phyloP scores from a whole-genome alignment of 2,329 filamentous ascomycete genomes.

The Trichophyton simii region DNA sequence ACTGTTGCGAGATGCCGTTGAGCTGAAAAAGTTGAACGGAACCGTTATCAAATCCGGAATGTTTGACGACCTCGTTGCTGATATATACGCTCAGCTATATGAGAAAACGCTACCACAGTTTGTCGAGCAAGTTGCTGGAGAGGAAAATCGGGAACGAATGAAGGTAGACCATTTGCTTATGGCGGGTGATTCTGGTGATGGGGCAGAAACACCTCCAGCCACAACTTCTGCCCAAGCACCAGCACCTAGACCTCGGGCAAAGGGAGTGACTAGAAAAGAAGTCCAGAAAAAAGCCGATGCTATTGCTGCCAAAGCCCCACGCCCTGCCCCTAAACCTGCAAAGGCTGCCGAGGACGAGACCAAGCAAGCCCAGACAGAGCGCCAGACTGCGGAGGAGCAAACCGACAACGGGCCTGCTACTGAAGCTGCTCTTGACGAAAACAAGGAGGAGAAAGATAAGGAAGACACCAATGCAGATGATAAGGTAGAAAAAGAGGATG shows the following conservation, averaged over 20 bases:
- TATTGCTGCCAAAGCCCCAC: constrained; percentile 33
- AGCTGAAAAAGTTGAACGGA: constrained; percentile 68
- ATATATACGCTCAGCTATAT: constrained; percentile 60
- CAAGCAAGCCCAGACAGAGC: neutral
- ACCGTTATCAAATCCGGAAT: constrained; percentile 71
- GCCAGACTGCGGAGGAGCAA: neutral
- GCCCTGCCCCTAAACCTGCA: constrained; percentile 8
- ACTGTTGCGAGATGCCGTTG: constrained; percentile 52
- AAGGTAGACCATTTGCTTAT: constrained; percentile 37
- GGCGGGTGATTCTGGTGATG: constrained; percentile 20
- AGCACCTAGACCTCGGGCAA: constrained; percentile 33
- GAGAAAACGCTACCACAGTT: constrained; percentile 28
- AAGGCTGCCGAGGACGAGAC: constrained; percentile 9
- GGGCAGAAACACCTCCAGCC: constrained; percentile 8
- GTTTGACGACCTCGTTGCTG: constrained; percentile 88
- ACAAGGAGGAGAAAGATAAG: neutral
- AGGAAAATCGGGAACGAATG: constrained; percentile 37
- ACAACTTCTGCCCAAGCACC: constrained; percentile 10
- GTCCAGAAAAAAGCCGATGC: constrained; percentile 48
- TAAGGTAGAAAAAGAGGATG: neutral
- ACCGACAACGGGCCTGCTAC: neutral
- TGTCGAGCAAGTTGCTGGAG: constrained; percentile 30
- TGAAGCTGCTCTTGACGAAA: neutral
- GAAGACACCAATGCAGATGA: neutral
- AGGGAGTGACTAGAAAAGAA: constrained; percentile 48